These are phyloP conservation scores for Pleurotus pulmonarius DNA, from an alignment of 768 basidiomycete genomes.

Conservation along the genomic window DNA sequence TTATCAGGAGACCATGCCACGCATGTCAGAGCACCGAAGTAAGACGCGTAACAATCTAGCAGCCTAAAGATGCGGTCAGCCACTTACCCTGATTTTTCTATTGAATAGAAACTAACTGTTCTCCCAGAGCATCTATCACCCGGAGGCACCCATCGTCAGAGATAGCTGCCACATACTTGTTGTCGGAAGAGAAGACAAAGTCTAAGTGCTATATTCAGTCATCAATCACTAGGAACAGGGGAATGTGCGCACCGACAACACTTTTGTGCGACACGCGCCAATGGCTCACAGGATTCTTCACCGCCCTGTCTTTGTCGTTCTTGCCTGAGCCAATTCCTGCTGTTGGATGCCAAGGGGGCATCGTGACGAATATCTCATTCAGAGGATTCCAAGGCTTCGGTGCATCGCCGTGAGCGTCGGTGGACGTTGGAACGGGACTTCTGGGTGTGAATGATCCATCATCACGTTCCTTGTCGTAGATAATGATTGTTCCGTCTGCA, in stretches of 20 bases:
- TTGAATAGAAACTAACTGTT: slow-evolving; percentile 55
- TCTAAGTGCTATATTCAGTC: slow-evolving; percentile 39
- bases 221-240: not conserved
- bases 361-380: slow-evolving; percentile 73
- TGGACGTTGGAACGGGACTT: slow-evolving; percentile 35
- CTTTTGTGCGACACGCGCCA: slow-evolving; percentile 75
- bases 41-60: slow-evolving; percentile 91
- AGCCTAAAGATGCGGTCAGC: slow-evolving; percentile 44
- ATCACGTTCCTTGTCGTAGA: slow-evolving; percentile 89
- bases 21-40: slow-evolving; percentile 89
- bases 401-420: slow-evolving; percentile 23
- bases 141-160: slow-evolving; percentile 91
- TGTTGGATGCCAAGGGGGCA: slow-evolving; percentile 82
- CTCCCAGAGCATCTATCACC: slow-evolving; percentile 83
- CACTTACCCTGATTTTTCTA: not conserved
- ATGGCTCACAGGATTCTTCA: slow-evolving; percentile 88
- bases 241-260: slow-evolving; percentile 57
- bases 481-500: slow-evolving; percentile 83
- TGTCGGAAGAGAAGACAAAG: slow-evolving; percentile 92
- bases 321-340: slow-evolving; percentile 22
- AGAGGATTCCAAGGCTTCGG: slow-evolving; percentile 63
- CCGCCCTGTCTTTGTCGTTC: slow-evolving; percentile 67
- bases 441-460: slow-evolving; percentile 73
- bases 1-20: slow-evolving; percentile 96
- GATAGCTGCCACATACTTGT: slow-evolving; percentile 84